A percentile compares a stretch with the other conserved stretches of the same genome.
Conservation (phyloP, 2,329 filamentous ascomycete species). For the Xylaria sp. region DNA sequence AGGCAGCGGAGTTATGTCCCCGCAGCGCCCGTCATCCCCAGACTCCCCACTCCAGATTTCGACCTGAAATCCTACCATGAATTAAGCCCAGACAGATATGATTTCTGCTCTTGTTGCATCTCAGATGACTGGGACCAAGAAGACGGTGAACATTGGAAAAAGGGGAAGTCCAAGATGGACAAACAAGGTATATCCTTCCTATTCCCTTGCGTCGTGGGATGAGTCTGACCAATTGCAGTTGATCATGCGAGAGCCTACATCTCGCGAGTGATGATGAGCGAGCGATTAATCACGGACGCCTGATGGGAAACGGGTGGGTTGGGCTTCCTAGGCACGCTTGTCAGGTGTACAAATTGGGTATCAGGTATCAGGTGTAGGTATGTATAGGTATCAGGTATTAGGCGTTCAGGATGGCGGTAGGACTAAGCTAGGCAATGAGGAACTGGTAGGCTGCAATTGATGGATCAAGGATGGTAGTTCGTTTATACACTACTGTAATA, state of each 20-base stretch:
- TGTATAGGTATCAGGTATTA: too few relatives aligned
- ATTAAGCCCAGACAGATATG: conserved; percentile 23
- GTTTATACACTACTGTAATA: conserved; percentile 4
- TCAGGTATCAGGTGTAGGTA: not conserved
- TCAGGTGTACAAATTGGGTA: conserved; percentile 21
- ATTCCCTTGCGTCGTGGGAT: not conserved
- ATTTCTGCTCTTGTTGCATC: conserved; percentile 45
- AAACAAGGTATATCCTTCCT: conserved; percentile 39
- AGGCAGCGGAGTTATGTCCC: conserved; percentile 35
- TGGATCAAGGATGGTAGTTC: not conserved
- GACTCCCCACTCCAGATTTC: conserved; percentile 47
- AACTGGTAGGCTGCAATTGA: conserved; percentile 24
- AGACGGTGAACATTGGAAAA: conserved; percentile 16
- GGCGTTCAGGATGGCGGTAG: conserved; percentile 34
- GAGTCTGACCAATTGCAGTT: conserved; percentile 41
- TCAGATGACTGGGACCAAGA: conserved; percentile 14
- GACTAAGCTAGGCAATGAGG: conserved; percentile 19
- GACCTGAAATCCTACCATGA: conserved; percentile 35
- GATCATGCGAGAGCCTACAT: conserved; percentile 44
- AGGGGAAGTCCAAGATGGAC: conserved; percentile 44
- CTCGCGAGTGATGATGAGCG: conserved; percentile 32
- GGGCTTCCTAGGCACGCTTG: conserved; percentile 19
- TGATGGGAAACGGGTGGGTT: conserved; percentile 14
- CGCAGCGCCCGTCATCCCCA: conserved; percentile 42
- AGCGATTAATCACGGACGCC: conserved; percentile 35